Conservation (phyloP, 129 eudicot genomes). For the Ambrosia artemisiifolia region DNA sequence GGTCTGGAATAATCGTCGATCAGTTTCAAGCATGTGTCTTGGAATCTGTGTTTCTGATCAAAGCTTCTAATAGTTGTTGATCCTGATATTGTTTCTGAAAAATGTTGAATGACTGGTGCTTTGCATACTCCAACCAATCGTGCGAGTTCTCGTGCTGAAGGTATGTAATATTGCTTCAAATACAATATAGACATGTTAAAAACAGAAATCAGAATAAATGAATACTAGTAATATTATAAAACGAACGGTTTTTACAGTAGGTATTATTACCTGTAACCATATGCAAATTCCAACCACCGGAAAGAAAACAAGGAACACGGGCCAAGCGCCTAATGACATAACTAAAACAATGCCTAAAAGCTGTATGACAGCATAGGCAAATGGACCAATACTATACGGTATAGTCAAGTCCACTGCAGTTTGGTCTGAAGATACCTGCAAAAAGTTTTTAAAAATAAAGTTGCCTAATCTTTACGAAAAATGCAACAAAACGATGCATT, state of each 20-base stretch:
- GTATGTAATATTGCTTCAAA: conserved; percentile 66
- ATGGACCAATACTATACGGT: conserved; percentile 39
- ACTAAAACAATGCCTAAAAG: conserved; percentile 71
- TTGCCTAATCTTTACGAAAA: conserved; percentile 5
- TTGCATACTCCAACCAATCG: conserved; percentile 43
- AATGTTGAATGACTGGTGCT: conserved; percentile 66
- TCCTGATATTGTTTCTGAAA: conserved; percentile 90
- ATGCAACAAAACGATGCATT: conserved; percentile 4
- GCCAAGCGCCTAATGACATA: conserved; percentile 92
- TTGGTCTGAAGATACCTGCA: conserved; percentile 92
- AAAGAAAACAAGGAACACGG: conserved; percentile 72
- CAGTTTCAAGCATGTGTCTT: conserved; percentile 52
- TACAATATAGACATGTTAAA: conserved; percentile 6
- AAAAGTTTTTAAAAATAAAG: not conserved
- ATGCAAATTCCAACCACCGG: conserved; percentile 66
- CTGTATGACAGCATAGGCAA: conserved; percentile 61
- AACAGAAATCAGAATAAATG: not conserved
- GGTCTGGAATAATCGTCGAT: conserved; percentile 70
- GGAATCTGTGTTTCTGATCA: conserved; percentile 69
- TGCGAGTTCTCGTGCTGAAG: conserved; percentile 87
- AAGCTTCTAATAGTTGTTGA: conserved; percentile 87
- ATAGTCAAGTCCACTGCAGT: conserved; percentile 68
- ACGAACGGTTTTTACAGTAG: not conserved
- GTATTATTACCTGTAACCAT: conserved; percentile 55
- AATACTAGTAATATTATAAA: not conserved